Evolutionary conservation across 202 grass and related monocot genomes (phyloP).

Genomic region (Setaria viridis): DNA sequence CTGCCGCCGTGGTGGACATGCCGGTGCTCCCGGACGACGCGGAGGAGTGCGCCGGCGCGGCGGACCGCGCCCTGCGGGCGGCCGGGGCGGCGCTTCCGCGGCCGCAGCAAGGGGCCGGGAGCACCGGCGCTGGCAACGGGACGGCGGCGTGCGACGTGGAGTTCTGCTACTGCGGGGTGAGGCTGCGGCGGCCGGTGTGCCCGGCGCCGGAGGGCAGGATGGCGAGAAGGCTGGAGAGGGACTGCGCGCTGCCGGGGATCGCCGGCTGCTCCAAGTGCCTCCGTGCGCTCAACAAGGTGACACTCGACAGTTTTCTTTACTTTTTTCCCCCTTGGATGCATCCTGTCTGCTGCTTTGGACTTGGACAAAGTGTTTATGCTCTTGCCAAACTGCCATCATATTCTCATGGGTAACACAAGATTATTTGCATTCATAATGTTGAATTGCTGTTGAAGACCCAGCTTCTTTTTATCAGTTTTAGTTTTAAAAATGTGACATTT

Average conservation of each 20-base stretch:
- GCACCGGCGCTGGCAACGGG: constrained; percentile 31
- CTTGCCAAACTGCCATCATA: neutral
- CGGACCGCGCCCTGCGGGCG: constrained; percentile 63
- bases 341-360: constrained; percentile 19
- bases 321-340: neutral
- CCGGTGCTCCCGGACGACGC: constrained; percentile 77
- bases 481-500: neutral
- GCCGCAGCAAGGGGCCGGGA: neutral
- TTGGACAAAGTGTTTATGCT: neutral
- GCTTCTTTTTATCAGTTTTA: neutral
- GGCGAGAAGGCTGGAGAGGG: constrained; percentile 60
- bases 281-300: constrained; percentile 77
- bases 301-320: neutral
- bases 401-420: neutral
- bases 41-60: constrained; percentile 70
- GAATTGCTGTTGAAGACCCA: neutral
- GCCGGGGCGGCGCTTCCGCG: constrained; percentile 60
- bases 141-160: constrained; percentile 64
- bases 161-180: constrained; percentile 78
- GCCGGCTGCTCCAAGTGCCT: constrained; percentile 73
- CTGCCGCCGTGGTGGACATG: constrained; percentile 50
- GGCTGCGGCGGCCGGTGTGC: constrained; percentile 69
- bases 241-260: constrained; percentile 64
- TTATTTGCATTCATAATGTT: neutral
- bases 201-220: constrained; percentile 44